A percentile compares a stretch with the other conserved stretches of the same genome.
Conservation (phyloP, 2,329 filamentous ascomycete genomes). For the Fusarium citri region DNA sequence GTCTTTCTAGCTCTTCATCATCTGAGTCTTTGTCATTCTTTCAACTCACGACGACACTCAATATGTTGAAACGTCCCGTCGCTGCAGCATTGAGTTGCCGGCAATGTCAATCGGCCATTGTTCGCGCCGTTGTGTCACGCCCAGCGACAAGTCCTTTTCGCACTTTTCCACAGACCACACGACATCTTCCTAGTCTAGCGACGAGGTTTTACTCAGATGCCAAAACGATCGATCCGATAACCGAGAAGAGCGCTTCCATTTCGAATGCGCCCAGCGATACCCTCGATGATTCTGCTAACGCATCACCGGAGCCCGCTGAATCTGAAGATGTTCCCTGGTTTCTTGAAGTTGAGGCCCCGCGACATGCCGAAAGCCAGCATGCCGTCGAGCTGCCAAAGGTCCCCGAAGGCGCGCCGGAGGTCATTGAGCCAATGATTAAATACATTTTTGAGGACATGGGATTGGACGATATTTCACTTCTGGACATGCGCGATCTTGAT, state of each 20-base stretch:
- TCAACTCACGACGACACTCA: not conserved
- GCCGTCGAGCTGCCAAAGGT: conserved; percentile 62
- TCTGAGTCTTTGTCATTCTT: conserved; percentile 6
- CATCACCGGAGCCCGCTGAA: conserved; percentile 49
- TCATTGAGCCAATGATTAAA: conserved; percentile 78
- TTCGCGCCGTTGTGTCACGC: conserved; percentile 47
- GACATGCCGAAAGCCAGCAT: conserved; percentile 62
- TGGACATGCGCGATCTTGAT: conserved; percentile 87
- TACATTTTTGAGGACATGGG: conserved; percentile 88
- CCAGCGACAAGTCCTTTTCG: conserved; percentile 39
- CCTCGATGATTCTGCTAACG: conserved; percentile 20
- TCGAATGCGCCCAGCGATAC: conserved; percentile 32
- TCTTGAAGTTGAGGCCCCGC: conserved; percentile 75
- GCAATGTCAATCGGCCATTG: conserved; percentile 47
- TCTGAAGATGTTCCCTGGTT: conserved; percentile 78
- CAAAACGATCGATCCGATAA: conserved; percentile 14
- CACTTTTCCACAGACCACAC: conserved; percentile 38
- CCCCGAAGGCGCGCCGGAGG: conserved; percentile 75
- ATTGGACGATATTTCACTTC: conserved; percentile 80
- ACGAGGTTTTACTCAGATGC: conserved; percentile 43
- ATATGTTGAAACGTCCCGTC: conserved; percentile 50
- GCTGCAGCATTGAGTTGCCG: conserved; percentile 48
- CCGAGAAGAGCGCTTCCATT: conserved; percentile 25
- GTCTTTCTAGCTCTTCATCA: not conserved
- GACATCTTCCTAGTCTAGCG: conserved; percentile 33